phyloP scores from a whole-genome alignment of 805 yeast species.

The Metschnikowia arizonensis region DNA sequence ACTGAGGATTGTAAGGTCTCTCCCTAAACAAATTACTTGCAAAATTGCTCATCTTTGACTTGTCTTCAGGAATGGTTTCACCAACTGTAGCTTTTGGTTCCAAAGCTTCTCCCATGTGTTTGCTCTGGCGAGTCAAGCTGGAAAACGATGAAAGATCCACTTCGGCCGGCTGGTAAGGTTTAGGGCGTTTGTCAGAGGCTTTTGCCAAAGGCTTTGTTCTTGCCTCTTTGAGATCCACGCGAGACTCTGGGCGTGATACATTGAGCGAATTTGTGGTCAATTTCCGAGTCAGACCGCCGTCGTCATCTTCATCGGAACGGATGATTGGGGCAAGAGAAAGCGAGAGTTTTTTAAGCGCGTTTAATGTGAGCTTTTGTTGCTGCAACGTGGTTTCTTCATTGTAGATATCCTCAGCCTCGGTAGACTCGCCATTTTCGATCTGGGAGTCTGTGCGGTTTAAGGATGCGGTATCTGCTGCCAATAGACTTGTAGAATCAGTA shows the following conservation, averaged over 20 bases:
- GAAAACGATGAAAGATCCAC: slow-evolving; percentile 43
- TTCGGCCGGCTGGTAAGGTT: slow-evolving; percentile 44
- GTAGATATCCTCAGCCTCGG: slow-evolving; percentile 24
- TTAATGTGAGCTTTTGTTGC: slow-evolving; percentile 40
- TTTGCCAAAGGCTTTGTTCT: slow-evolving; percentile 2
- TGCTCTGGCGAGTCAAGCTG: slow-evolving; percentile 40
- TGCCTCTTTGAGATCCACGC: not conserved
- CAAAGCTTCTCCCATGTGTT: slow-evolving; percentile 6
- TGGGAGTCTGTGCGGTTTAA: not conserved
- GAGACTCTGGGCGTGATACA: slow-evolving; percentile 4
- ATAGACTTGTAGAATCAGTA: not conserved
- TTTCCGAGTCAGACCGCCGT: slow-evolving; percentile 12
- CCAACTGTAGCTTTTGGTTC: not conserved
- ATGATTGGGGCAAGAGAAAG: slow-evolving; percentile 39
- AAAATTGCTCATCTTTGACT: not conserved
- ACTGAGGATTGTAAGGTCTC: not conserved
- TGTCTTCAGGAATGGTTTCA: not conserved
- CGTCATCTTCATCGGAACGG: slow-evolving; percentile 24
- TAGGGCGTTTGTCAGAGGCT: slow-evolving; percentile 11
- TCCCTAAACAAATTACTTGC: not conserved
- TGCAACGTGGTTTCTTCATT: slow-evolving; percentile 36
- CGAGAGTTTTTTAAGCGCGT: slow-evolving; percentile 41
- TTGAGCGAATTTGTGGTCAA: slow-evolving; percentile 14
- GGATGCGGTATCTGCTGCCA: not conserved
- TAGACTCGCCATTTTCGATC: not conserved